Evolutionary conservation across 768 basidiomycete genomes (phyloP).

Genomic region (Podaxis rugospora): DNA sequence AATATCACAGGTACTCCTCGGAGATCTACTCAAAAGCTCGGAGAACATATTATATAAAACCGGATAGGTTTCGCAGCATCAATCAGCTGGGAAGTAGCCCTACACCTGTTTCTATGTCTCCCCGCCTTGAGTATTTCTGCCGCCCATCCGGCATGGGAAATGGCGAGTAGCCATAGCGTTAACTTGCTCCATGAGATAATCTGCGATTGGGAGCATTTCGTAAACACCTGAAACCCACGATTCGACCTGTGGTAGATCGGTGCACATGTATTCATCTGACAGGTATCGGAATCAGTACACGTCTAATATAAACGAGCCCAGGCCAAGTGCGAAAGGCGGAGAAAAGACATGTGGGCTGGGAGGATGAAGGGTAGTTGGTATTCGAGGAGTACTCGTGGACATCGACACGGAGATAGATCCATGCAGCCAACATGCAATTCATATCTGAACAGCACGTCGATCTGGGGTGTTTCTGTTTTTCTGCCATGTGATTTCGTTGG

Average conservation of each 20-base stretch:
- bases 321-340: not conserved
- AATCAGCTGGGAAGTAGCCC: not conserved
- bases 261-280: not conserved
- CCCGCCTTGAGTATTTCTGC: not conserved
- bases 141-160: not conserved
- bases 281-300: not conserved
- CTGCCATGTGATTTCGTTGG: not conserved
- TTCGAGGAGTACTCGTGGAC: not conserved
- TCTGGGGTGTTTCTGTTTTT: not conserved
- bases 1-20: constrained; percentile 6
- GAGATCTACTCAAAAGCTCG: constrained; percentile 3
- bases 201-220: not conserved
- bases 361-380: not conserved
- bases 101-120: not conserved
- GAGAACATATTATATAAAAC: constrained; percentile 4
- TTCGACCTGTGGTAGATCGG: not conserved
- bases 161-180: not conserved
- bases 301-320: not conserved
- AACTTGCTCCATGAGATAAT: not conserved
- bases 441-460: not conserved
- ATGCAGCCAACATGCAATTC: not conserved
- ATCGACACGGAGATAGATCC: not conserved
- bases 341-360: not conserved
- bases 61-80: not conserved
- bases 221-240: not conserved